Conservation (phyloP, 805 yeast genomes). For the Pichia exigua region DNA sequence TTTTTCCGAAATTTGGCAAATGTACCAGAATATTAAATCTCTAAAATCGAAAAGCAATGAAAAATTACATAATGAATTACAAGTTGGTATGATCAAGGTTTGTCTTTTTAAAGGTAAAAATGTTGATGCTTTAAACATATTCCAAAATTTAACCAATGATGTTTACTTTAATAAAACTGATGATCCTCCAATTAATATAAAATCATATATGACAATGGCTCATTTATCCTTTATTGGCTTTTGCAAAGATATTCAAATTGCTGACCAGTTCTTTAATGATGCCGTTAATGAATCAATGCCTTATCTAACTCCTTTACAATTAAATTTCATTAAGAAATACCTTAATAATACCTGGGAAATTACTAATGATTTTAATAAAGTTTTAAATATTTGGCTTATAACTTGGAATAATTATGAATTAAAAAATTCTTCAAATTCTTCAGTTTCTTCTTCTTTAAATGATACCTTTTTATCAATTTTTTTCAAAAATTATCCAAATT, state of each 20-base stretch:
- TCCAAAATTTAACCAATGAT: constrained; percentile 50
- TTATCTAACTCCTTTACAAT: constrained; percentile 61
- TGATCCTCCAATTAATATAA: constrained; percentile 32
- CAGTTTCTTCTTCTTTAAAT: constrained; percentile 65
- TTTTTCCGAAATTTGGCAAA: constrained; percentile 51
- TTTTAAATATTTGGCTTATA: constrained; percentile 54
- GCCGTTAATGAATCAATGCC: constrained; percentile 67
- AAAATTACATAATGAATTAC: constrained; percentile 38
- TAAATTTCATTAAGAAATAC: constrained; percentile 61
- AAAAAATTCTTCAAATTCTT: constrained; percentile 46
- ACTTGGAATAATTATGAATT: constrained; percentile 51
- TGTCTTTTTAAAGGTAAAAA: constrained; percentile 59
- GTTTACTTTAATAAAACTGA: constrained; percentile 32
- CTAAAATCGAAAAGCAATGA: constrained; percentile 26
- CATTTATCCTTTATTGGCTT: constrained; percentile 74
- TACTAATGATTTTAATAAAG: constrained; percentile 49
- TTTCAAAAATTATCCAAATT: constrained; percentile 48
- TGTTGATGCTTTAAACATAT: constrained; percentile 55
- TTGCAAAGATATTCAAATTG: constrained; percentile 63
- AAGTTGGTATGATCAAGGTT: constrained; percentile 68
- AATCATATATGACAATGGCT: constrained; percentile 56
- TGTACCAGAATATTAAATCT: constrained; percentile 37
- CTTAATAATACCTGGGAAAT: constrained; percentile 52
- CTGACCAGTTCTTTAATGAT: constrained; percentile 66
- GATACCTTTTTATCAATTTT: constrained; percentile 62